Percentiles rank a stretch among this genome's conserved stretches.
These are phyloP conservation scores for Talaromyces marneffei DNA, from an alignment of 2,329 filamentous ascomycete genomes.

Conservation along the genomic window DNA sequence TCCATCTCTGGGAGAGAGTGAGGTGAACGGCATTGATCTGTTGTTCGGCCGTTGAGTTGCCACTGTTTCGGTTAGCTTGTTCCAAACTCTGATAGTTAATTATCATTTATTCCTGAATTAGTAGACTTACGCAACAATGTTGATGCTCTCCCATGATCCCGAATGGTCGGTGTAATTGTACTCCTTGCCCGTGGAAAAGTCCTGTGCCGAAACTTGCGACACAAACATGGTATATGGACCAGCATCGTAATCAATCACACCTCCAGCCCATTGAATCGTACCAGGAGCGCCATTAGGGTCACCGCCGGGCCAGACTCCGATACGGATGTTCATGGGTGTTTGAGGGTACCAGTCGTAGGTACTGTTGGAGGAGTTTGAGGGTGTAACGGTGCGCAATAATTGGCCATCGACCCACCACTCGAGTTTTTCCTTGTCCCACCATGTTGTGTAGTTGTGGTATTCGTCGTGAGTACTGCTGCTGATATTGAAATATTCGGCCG, in stretches of 20 bases:
- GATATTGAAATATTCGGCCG: conserved; percentile 49
- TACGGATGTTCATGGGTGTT: conserved; percentile 65
- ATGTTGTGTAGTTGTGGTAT: conserved; percentile 49
- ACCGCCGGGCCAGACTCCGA: conserved; percentile 66
- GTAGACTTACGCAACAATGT: conserved; percentile 41
- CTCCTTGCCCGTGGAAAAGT: conserved; percentile 57
- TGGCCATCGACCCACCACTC: conserved; percentile 62
- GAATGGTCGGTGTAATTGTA: conserved; percentile 60
- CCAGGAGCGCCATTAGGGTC: no score
- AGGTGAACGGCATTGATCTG: conserved; percentile 32
- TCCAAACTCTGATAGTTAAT: neutral
- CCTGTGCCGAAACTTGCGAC: conserved; percentile 53
- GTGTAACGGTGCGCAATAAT: conserved; percentile 56
- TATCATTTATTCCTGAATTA: neutral
- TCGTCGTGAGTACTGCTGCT: conserved; percentile 48
- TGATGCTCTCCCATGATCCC: conserved; percentile 61
- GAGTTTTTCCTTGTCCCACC: conserved; percentile 61
- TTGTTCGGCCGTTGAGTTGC: conserved; percentile 52
- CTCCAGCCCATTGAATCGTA: conserved; percentile 65
- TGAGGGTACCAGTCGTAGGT: conserved; percentile 59
- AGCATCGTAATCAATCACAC: conserved; percentile 58
- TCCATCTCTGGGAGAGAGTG: conserved; percentile 38
- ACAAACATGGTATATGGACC: conserved; percentile 71
- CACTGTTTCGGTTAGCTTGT: conserved; percentile 42
- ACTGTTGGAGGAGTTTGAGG: conserved; percentile 52